Evolutionary conservation across 768 basidiomycete species (phyloP), one percentile per base, ranked within the genome.

Genomic region (Asterophora parasitica): DNA sequence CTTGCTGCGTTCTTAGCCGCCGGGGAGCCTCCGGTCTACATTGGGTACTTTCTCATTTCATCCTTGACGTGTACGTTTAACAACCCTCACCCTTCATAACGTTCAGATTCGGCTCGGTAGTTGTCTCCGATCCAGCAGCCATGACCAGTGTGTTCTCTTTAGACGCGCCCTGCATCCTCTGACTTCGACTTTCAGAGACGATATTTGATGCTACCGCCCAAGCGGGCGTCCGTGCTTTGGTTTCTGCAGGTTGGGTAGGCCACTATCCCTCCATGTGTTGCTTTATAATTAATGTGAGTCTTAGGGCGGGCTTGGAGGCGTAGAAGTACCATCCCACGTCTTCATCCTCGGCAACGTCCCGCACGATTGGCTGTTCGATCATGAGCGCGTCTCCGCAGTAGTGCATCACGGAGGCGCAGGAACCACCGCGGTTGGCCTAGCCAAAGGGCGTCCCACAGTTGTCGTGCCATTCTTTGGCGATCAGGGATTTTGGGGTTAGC

Each of bases 401-500:
- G 76, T 79, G 7, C 81, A 83, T 59, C 82, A 78, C 58, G 83
- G 82, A 1, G 82, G 81, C 3, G 83, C 83, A 7, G 83, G 83
- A 0, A 85, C 83, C 0, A 83, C 79, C 7, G 81, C 83, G 0
- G 76, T 79, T 27, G 83, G 82, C 0, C 64, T 85, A 5, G 65
- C 76, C 3, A 77, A 80, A 50, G 81, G 81, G 0, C 62, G 74
- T 7, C 81, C 83, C 1, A 83, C 81, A 0, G 72, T 82, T 7
- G 74, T 83, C 4, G 76, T 82, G 0, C 81, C 81, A 0, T 83
- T 82, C 65, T 85, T 85, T 57, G 82, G 82, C 0, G 82, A 85
- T 54, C 82, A 84, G 55, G 71, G 64, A 1, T 78, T 77, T 56
- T 78, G 78, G 77, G 75, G 74, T 70, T 51, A 16, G 62, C 55